Conservation (phyloP, 371 early-diverging fungal species). For the Gilbertella persicaria region DNA sequence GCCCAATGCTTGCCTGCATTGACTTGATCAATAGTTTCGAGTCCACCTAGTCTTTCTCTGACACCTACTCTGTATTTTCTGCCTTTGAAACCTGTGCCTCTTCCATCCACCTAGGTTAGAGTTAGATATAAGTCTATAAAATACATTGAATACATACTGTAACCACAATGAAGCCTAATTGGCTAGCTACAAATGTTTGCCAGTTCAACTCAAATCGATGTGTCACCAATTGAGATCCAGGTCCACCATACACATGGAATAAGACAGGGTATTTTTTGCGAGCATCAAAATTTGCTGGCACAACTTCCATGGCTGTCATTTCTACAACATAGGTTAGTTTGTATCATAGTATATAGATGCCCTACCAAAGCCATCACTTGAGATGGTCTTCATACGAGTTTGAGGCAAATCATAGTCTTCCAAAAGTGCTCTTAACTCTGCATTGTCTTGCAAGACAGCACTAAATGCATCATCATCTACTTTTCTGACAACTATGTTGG, state of each 20-base stretch:
- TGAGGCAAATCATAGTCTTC: conserved; percentile 60
- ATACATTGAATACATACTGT: conserved; percentile 50
- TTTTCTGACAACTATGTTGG: conserved; percentile 74
- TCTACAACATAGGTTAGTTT: conserved; percentile 36
- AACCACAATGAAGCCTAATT: conserved; percentile 67
- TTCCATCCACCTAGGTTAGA: conserved; percentile 84
- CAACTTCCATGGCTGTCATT: conserved; percentile 83
- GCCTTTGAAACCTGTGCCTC: conserved; percentile 89
- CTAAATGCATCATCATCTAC: conserved; percentile 52
- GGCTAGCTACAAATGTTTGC: conserved; percentile 70
- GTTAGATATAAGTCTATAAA: no score
- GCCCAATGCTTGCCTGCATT: conserved; percentile 79
- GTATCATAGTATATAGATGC: background rate
- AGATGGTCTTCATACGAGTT: conserved; percentile 53
- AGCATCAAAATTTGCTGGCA: conserved; percentile 84
- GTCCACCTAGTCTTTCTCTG: conserved; percentile 72
- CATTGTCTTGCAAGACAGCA: conserved; percentile 60
- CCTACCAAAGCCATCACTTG: conserved; percentile 58
- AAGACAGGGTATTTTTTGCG: conserved; percentile 80
- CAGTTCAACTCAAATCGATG: conserved; percentile 72
- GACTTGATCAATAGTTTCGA: conserved; percentile 86
- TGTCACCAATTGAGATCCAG: conserved; percentile 85
- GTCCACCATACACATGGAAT: conserved; percentile 92
- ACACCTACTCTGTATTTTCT: conserved; percentile 77
- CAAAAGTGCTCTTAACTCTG: conserved; percentile 40